Evolutionary conservation across 2,329 filamentous ascomycete species (phyloP).

Genomic region (Phialophora macrospora): DNA sequence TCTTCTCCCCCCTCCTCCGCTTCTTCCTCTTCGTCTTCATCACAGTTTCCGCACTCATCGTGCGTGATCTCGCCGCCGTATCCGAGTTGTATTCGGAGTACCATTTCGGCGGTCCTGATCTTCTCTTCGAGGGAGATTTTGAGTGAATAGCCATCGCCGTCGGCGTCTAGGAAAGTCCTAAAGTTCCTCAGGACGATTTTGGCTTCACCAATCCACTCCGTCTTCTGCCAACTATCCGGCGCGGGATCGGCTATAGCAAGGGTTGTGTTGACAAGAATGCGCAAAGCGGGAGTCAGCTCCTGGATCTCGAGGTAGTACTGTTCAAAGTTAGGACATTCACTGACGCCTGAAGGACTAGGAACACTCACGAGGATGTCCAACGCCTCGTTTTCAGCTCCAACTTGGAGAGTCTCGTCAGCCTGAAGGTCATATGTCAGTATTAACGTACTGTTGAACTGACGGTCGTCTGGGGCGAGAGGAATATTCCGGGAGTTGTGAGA

Average conservation of each 20-base stretch:
- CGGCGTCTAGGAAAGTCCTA: neutral
- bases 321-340: neutral
- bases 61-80: neutral
- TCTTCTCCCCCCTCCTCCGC: neutral
- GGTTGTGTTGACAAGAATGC: constrained; percentile 5
- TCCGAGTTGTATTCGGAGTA: neutral
- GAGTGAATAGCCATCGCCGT: neutral
- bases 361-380: constrained; percentile 4
- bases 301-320: constrained; percentile 7
- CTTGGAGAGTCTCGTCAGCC: neutral
- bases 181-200: neutral
- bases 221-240: constrained; percentile 2
- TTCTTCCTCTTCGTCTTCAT: neutral
- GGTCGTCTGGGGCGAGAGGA: neutral
- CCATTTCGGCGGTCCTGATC: constrained; percentile 1
- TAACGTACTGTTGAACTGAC: neutral
- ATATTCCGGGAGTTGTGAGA: neutral
- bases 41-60: neutral
- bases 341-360: neutral
- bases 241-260: neutral
- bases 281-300: neutral
- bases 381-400: neutral
- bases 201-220: constrained; percentile 5
- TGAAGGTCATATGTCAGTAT: neutral
- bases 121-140: neutral